A percentile compares a stretch with the other conserved stretches of the same genome.
Evolutionary conservation across 2,329 filamentous ascomycete genomes (phyloP).

Genomic region (Lasiodiplodia sp.): DNA sequence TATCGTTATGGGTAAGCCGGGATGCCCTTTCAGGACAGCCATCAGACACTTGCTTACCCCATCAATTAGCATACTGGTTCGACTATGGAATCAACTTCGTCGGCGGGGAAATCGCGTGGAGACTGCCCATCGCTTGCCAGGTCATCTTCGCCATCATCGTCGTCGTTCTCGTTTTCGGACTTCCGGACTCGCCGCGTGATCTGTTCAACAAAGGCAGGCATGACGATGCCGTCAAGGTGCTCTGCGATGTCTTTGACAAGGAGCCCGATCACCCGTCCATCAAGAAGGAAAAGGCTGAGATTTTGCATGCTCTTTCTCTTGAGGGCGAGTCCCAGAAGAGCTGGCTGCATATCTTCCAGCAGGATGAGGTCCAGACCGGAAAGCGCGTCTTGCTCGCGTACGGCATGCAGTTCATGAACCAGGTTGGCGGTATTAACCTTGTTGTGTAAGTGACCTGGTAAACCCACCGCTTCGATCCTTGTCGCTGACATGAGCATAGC

Average conservation of each 20-base stretch:
- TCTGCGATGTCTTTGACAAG: constrained; percentile 56
- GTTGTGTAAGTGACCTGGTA: constrained; percentile 36
- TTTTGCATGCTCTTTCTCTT: constrained; percentile 60
- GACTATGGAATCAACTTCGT: constrained; percentile 56
- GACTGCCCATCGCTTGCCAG: constrained; percentile 62
- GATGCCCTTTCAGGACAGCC: background rate
- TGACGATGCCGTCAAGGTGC: constrained; percentile 57
- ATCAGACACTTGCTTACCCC: background rate
- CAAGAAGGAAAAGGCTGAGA: constrained; percentile 65
- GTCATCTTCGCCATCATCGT: constrained; percentile 55
- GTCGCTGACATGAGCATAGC: background rate
- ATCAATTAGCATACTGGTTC: constrained; percentile 57
- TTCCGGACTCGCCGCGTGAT: constrained; percentile 43
- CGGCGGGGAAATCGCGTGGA: constrained; percentile 48
- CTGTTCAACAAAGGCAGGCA: constrained; percentile 47
- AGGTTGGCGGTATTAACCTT: constrained; percentile 54
- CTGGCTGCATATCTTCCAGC: constrained; percentile 33
- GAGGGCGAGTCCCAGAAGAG: constrained; percentile 28
- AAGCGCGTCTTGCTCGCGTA: constrained; percentile 69
- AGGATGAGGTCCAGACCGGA: constrained; percentile 54
- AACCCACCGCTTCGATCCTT: background rate
- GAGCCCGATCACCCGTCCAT: constrained; percentile 63
- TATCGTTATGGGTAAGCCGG: constrained; percentile 49
- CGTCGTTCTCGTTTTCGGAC: constrained; percentile 49
- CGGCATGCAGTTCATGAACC: constrained; percentile 68